phyloP scores from a whole-genome alignment of 2,329 filamentous ascomycete genomes.

The Aspergillus luchuensis region DNA sequence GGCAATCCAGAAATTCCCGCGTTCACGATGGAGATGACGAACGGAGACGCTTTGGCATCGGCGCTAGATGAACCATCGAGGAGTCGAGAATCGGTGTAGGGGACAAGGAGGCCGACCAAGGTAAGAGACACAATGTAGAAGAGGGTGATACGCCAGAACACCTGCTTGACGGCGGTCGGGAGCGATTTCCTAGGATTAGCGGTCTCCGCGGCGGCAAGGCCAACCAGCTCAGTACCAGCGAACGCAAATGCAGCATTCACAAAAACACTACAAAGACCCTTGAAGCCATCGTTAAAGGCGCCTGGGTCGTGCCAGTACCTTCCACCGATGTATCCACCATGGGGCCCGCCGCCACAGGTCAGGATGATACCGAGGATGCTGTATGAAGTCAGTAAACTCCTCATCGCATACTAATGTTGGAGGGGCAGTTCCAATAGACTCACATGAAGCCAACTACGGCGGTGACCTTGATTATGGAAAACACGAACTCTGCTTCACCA shows the following conservation, averaged over 20 bases:
- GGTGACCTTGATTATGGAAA: slow-evolving; percentile 81
- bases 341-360: slow-evolving; percentile 76
- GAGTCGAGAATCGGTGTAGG: slow-evolving; percentile 67
- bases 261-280: slow-evolving; percentile 65
- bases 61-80: slow-evolving; percentile 59
- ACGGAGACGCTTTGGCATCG: slow-evolving; percentile 78
- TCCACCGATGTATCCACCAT: slow-evolving; percentile 76
- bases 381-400: slow-evolving; percentile 20
- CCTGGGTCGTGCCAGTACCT: slow-evolving; percentile 76
- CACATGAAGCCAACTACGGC: slow-evolving; percentile 88
- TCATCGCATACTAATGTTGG: not conserved
- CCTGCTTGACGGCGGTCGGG: slow-evolving; percentile 85
- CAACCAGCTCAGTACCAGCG: slow-evolving; percentile 63
- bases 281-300: slow-evolving; percentile 69
- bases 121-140: slow-evolving; percentile 86
- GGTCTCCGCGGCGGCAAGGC: slow-evolving; percentile 62
- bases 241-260: slow-evolving; percentile 66
- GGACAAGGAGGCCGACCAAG: slow-evolving; percentile 79
- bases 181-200: slow-evolving; percentile 67
- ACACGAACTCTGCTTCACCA: slow-evolving; percentile 86
- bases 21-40: slow-evolving; percentile 87
- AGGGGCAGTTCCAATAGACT: slow-evolving; percentile 34
- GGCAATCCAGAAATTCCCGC: slow-evolving; percentile 80
- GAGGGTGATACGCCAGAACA: slow-evolving; percentile 89
- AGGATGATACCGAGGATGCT: slow-evolving; percentile 83